Conservation (phyloP, 176 grass and related monocot genomes). For the Tillandsia fasciculata region DNA sequence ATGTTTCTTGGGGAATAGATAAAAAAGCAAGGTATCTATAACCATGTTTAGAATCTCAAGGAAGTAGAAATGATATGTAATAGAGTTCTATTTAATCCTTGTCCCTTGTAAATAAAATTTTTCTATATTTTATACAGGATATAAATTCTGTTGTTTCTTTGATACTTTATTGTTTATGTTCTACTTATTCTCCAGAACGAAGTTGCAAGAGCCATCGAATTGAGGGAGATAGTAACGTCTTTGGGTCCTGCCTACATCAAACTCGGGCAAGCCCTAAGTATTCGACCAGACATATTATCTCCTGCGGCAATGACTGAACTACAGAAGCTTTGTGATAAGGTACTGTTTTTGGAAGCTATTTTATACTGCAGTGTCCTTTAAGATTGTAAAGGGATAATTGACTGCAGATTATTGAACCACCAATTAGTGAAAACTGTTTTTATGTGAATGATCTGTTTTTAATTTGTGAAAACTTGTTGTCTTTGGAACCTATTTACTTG, state of each 20-base stretch:
- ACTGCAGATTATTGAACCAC: too few species aligned
- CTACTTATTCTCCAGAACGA: slow-evolving; percentile 44
- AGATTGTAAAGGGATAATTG: too few species aligned
- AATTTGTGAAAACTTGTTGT: too few species aligned
- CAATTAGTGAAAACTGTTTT: too few species aligned
- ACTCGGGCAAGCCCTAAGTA: slow-evolving; percentile 86
- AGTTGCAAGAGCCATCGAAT: slow-evolving; percentile 74
- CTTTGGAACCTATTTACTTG: neutral
- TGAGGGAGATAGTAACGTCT: slow-evolving; percentile 92
- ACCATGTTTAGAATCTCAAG: too few species aligned
- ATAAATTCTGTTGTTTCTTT: neutral
- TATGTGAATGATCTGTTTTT: too few species aligned
- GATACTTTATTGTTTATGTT: neutral
- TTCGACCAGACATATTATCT: slow-evolving; percentile 89
- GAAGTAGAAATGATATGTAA: too few species aligned
- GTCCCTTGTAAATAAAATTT: neutral
- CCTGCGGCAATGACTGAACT: slow-evolving; percentile 87
- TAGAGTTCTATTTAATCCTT: too few species aligned
- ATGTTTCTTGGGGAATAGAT: too few species aligned
- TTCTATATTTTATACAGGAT: neutral
- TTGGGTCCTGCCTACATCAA: slow-evolving; percentile 94
- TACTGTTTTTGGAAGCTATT: slow-evolving; percentile 1
- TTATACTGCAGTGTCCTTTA: too few species aligned
- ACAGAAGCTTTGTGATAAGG: slow-evolving; percentile 95
- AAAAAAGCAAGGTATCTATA: too few species aligned